Base-by-base conservation (phyloP, 1,139 yeast genomes). In the Kluyveromyces marxianus region DNA sequence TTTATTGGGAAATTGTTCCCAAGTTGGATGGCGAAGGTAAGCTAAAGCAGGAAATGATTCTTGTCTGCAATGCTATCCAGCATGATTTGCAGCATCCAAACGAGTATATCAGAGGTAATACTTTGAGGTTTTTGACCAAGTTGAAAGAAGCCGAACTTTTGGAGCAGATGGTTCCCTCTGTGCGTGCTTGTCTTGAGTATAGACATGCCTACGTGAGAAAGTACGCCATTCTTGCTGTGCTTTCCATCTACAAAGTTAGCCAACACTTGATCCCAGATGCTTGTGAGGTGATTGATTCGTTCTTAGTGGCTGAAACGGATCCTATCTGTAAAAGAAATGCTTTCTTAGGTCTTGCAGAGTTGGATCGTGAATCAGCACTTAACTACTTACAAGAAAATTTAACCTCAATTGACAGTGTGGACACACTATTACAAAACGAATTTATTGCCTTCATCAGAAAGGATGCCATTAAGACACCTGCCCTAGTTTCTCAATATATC, bases 1-100 rank as follows among this genome's bases (percentile, higher is more conserved):
- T 89, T 62, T 94, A 94, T 72, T 94, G 98, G 98, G 99, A 94
- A 68, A 88, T 90, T 48, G 94, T 96, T 64, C 95, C 97, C 46
- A 94, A 94, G 69, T 74, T 83, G 57, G 95, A 88, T 58, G 74
- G 77, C 41, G 83, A 83, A 44, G 98, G 98, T 4, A 87, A 87
- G 65, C 79, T 94, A 74, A 87, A 89, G 71, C 97, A 90, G 67
- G 99, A 94, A 69, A 92, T 94, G 97, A 92, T 94, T 69, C 79
- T 94, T 56, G 98, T 92, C 44, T 92, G 97, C 71, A 94, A 94
- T 66, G 97, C 97, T 47, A 88, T 94, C 60, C 95, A 94, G 68
- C 89, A 92, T 68, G 99, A 94, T 66, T 76, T 94, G 57, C 97
- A 90, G 68, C 98, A 94, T 69, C 97, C 98, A 45, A 94, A 94